Base-by-base conservation (phyloP, 2,329 filamentous ascomycete genomes). In the Colletotrichum limetticola region DNA sequence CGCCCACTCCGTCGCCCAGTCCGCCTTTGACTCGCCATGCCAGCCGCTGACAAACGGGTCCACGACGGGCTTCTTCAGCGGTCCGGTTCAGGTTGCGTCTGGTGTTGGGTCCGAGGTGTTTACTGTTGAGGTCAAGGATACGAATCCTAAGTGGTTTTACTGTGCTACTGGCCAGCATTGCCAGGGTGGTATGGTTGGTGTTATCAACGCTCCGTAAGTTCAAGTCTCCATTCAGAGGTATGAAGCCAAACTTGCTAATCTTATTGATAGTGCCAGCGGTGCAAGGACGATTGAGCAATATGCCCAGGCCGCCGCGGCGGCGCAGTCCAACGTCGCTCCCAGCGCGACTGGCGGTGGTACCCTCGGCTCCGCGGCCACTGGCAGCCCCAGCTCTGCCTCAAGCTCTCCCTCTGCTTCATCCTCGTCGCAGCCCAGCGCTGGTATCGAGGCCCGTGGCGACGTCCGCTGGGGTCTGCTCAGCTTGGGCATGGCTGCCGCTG, bases 1-100 rank as follows among this genome's bases (percentile, higher is more conserved):
- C n/a, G 91, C 91, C 78, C 91, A 92, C 83, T 91, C 90, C 19
- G 86, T 92, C 68, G 88, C 88, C 9, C 88, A 91, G 80, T 89
- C 89, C 16, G 86, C 86, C 72, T 92, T 92, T 76, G 86, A 85
- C 71, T 80, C 84, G n/a, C 91, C 91, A 11, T 92, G 91, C 79
- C 77, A 85, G 37, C 89, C 90, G 2, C 85, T 91, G 19, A 84
- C 86, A 74, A 80, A 74, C 24, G 79, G 79, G 28, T 79, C 76
- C 28, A 78, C 79, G 19, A 77, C 76, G n/a, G 87, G 87, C 52
- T 90, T 88, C 81, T 80, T 79, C 87, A 87, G 83, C 84, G 86
- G 74, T 83, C 87, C 60, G 80, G 82, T 75, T 3, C 49, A 35
- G 3, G 80, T 83, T 8, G 71, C 76, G 14, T 78, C 72, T 19